Evolutionary conservation across 2,329 filamentous ascomycete species (phyloP), one percentile per base, ranked within the genome.

Genomic region (Cordyceps javanica): DNA sequence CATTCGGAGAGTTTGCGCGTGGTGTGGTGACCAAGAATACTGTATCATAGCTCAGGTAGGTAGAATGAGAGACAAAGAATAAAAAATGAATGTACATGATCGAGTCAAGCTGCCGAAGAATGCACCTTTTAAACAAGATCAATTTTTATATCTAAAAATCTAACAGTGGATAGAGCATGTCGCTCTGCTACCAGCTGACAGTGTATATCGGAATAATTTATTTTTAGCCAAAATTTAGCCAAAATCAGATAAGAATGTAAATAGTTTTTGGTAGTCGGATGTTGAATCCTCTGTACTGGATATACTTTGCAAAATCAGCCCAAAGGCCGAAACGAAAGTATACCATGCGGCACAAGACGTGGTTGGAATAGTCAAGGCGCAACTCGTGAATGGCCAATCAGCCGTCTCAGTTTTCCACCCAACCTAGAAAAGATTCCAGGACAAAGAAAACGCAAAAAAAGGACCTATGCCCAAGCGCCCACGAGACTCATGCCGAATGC

Each of bases 1-100:
- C 82, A 39, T 93, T 92, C 79, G 89, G 88, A 23, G 82, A 88
- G 66, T 91, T 92, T 76, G 89, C 89, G 3, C 72, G 82, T 54
- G 80, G 80, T 0, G 78, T 85, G 52, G 81, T 85, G 38, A 75
- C 77, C 3, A 83, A 81, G 68, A 85, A 85, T 60, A 85, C 82
- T 0, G 80, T 85, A 21, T 74, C 68, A 44, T 55, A 49, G 19
- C 14, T 25, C 11, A 26, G n/a, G 5, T 11, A 19, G 25, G 25
- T 21, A 48, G 19, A 30, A 30, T 26, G 13, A 23, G 5, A 28
- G 11, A 19, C 5, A 13, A 5, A 51, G 10, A n/a, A 10, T 16
- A 3, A 9, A 25, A 32, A 5, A 49, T n/a, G n/a, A n/a, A n/a
- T 53, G 38, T 44, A 53, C 7, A 52, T 52, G 13, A 28, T 16